Base-by-base conservation (phyloP, 176 grass and related monocot genomes). In the Triticum monococcum region DNA sequence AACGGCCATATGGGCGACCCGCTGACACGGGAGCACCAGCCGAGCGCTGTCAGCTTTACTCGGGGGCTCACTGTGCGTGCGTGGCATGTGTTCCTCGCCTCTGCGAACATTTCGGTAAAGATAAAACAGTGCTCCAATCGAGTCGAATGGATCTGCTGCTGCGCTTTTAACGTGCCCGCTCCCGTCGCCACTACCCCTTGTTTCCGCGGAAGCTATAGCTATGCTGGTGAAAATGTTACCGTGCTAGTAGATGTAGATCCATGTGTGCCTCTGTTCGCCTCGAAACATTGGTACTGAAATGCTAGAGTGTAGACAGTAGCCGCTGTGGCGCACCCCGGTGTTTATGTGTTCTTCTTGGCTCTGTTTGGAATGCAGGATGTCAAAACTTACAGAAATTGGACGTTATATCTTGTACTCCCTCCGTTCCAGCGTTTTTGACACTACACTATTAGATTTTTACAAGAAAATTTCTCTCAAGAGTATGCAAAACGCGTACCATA, bases 1-100 rank as follows among this genome's bases (percentile, higher is more conserved):
- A 87, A 91, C 85, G 85, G 89, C 85, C 89, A 87, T 68, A 84
- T 87, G 89, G 85, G 67, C 14, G 16, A 66, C 24, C 73, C 67
- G 80, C 32, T 57, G 77, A 87, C 85, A 80, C 75, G 66, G 75
- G 57, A 87, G 75, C 81, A 87, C 43, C 89, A 84, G 46, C 81
- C 77, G 61, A 75, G 84, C 75, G 4, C 68, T 63, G 85, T 84
- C 89, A 91, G 89, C 89, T 80, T 88, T 91, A 60, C 60, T 68
- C n/a, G 50, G 2, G 11, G 72, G 46, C 52, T 69, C 81, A 80
- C 85, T 84, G 60, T 84, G 71, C 52, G 68, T 45, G 69, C 50
- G 67, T 22, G 64, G 80, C 16, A 31, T 28, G 80, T 24, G 68
- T 43, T 25, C 31, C 78, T 62, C 17, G 22, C 40, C 86, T 82